Conservation (phyloP, 169 alveolate species). For the Eimeria acervulina region DNA sequence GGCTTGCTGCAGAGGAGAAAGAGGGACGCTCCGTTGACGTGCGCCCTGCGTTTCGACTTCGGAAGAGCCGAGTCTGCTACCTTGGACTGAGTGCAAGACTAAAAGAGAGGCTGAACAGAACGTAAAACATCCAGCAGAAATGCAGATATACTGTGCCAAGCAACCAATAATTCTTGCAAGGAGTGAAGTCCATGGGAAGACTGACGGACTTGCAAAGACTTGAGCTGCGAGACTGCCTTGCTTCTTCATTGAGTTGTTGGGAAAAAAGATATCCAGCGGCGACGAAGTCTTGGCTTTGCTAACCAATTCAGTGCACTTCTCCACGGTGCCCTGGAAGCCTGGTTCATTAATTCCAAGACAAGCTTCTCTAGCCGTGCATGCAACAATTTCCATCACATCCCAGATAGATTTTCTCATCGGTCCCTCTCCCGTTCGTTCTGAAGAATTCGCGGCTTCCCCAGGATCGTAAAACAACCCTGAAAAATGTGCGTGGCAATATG, state of each 20-base stretch:
- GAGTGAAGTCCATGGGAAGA: background rate
- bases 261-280: conserved; percentile 28
- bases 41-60: background rate
- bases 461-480: conserved; percentile 45
- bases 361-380: conserved; percentile 14
- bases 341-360: conserved; percentile 55
- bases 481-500: background rate
- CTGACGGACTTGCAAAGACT: conserved; percentile 60
- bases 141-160: too few species aligned
- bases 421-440: conserved; percentile 13
- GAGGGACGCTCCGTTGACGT: background rate
- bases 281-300: background rate
- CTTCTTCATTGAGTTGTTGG: background rate
- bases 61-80: conserved; percentile 2
- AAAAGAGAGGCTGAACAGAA: conserved; percentile 33
- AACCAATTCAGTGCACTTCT: background rate
- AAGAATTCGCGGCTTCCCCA: background rate
- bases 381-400: background rate
- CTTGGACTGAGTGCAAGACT: conserved; percentile 34
- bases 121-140: background rate
- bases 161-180: background rate
- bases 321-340: conserved; percentile 21
- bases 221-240: conserved; percentile 36
- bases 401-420: background rate
- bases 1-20: conserved; percentile 35